Base-by-base conservation (phyloP, 176 grass and related monocot species). In the Juncus effusus region DNA sequence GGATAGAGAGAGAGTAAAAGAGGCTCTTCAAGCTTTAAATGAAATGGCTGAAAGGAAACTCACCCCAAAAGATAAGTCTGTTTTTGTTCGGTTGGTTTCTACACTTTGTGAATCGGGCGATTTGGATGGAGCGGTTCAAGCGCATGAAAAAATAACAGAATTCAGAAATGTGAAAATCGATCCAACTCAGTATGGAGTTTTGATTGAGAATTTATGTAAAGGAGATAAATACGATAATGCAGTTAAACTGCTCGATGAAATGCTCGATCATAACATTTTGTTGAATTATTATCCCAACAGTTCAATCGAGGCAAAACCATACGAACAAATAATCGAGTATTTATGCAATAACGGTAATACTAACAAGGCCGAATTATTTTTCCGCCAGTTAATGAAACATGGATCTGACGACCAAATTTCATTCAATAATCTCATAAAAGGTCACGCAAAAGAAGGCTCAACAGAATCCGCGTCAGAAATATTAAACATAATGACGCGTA, bases 331-430 rank as follows among this genome's bases (percentile, higher is more conserved):
- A 60, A 97, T 97, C 3, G 80, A 97, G 65, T 82, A 89, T 64
- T 36, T 97, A 64, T 99, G 88, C 63, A 78, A 55, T 51, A 83
- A 86, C 69, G 94, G 85, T 0, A 73, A 74, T 8, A 92, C 88
- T 2, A 70, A 61, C 66, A 99, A 93, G 64, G 94, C 94, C 0
- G 94, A 99, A 64, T 67, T 68, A 1, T 93, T 99, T 75, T 99
- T 99, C 75, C 83, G 94, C 61, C 88, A 99, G 74, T 76, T 99
- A 74, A 99, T 99, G 94, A 99, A 99, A 83, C 86, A 99, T 78
- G 88, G 94, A 4, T 68, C 86, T 3, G 88, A 99, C 64, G 88
- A 99, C 42, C 75, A 69, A 79, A 69, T 37, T 56, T 85, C 88
- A n/a, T 89, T 99, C 63, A 99, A 93, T 62, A 89, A 73, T 44